Base-by-base conservation (phyloP, 2,329 filamentous ascomycete species). In the Xylaria sp. region DNA sequence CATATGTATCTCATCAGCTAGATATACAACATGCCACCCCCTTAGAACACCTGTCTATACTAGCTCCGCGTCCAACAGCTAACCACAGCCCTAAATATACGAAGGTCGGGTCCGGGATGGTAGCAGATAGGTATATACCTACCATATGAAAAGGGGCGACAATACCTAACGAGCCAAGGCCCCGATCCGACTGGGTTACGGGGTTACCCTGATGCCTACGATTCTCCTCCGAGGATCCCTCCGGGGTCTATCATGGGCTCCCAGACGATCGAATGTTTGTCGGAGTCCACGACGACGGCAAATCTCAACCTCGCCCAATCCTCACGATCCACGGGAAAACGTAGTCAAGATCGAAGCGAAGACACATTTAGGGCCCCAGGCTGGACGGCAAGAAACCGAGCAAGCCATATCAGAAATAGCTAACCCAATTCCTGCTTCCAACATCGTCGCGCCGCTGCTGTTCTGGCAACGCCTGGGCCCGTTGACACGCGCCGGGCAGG, bases 381-480 rank as follows among this genome's bases (percentile, higher is more conserved):
- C 10, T 6, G 48, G 13, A 31, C 38, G 41, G 4, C 46, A 40
- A 19, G 41, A 6, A 10, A 4, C 33, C 11, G 43, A 1, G 19
- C 33, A 62, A 62, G 40, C 43, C 51, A 13, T 71, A 73, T 29
- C 48, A 2, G 35, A 29, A 46, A 25, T 40, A 25, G 27, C 13
- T 17, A 44, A 74, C 48, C 73, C 79, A 21, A 78, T 83, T 48
- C 80, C 81, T 3, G 75, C 78, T 4, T 76, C 78, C 6, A 78
- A 77, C 65, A 79, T 77, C 33, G 40, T 66, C 27, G 46, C 65
- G 71, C 79, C 46, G 72, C 75, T 10, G 65, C 77, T 82, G 2
- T 66, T 87, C 40, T 87, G 85, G 85, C 81, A 83, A 69, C 79
- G 85, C 0, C 77, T 88, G 2, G 85, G 85, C 0, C 85, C 85